Base-by-base conservation (phyloP, 306 rosid genomes). In the Corylus heterophylla region DNA sequence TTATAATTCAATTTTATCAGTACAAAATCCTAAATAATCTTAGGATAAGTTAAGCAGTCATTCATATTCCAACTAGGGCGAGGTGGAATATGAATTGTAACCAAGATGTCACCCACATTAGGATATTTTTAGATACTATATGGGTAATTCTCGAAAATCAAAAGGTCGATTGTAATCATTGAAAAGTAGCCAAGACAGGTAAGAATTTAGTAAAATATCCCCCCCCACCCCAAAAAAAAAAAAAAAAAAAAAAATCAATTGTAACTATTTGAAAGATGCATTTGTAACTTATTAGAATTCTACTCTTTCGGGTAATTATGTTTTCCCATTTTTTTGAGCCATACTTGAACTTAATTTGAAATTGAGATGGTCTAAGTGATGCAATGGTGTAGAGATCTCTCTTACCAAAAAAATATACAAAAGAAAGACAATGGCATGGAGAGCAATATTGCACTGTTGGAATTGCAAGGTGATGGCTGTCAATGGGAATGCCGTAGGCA, bases 61-160 rank as follows among this genome's bases (percentile, higher is more conserved):
- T 22, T 44, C 27, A 63, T 76, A 2, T 18, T n/a, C 31, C 72
- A 70, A 73, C 74, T 80, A 84, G 84, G 74, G 72, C 78, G 61
- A 45, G 77, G 76, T 86, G 54, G 79, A 67, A 17, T 70, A 1
- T 61, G 39, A 74, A 83, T 68, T 59, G 68, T 74, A 61, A 56
- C 80, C 80, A 3, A 74, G 66, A 78, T 73, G 73, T 83, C 85
- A 63, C 54, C 81, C 78, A 82, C 85, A 9, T 73, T 63, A 56
- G 70, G 62, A 62, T 76, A 17, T 78, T 80, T 54, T 81, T 66
- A 45, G 20, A 27, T 50, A 20, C 47, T 52, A 12, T 13, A 27
- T 31, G 35, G 59, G 62, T 17, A 67, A 16, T 22, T 63, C 5
- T 31, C 35, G 22, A 63, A 2, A 12, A 27, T 31, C 25, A 62